These are phyloP conservation scores for Pythium periplocum DNA, from an alignment of 352 stramenopile species.

Conservation along the genomic window DNA sequence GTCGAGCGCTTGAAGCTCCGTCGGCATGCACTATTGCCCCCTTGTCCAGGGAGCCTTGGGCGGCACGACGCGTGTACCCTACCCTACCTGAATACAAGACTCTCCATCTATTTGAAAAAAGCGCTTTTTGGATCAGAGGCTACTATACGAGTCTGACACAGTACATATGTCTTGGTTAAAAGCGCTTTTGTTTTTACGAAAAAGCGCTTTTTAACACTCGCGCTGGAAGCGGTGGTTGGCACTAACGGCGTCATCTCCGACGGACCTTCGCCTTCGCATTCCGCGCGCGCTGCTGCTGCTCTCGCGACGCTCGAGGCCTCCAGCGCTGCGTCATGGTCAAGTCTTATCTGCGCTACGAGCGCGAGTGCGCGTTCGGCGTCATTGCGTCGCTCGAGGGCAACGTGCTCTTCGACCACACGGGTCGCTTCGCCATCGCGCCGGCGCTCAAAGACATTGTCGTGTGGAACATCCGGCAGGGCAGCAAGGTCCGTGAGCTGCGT, in stretches of 20 bases:
- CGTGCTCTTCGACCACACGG: constrained; percentile 82
- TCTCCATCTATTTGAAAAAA: not conserved
- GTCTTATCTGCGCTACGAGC: constrained; percentile 92
- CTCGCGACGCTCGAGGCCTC: too few relatives aligned
- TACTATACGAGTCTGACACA: too few relatives aligned
- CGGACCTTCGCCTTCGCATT: too few relatives aligned
- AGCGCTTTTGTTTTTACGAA: constrained; percentile 10
- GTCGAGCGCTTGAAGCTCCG: too few relatives aligned
- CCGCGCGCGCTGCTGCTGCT: too few relatives aligned
- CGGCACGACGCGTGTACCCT: not conserved
- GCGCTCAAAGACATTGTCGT: constrained; percentile 88
- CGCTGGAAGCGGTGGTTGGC: too few relatives aligned
- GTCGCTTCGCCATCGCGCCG: constrained; percentile 80
- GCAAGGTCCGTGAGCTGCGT: constrained; percentile 72
- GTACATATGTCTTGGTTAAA: not conserved
- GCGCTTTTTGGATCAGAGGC: constrained; percentile 2
- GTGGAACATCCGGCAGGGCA: constrained; percentile 90
- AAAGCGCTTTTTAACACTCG: constrained; percentile 10
- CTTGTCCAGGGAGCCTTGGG: not conserved
- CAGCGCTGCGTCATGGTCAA: constrained; percentile 66
- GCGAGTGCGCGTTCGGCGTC: constrained; percentile 86
- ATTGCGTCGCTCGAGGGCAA: constrained; percentile 88
- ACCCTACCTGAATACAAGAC: constrained; percentile 9
- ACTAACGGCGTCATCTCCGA: too few relatives aligned
- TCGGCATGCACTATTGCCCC: constrained; percentile 1